Evolutionary conservation across 352 stramenopile species (phyloP), one percentile per base, ranked within the genome.

Genomic region (Globisporangium yorkense): DNA sequence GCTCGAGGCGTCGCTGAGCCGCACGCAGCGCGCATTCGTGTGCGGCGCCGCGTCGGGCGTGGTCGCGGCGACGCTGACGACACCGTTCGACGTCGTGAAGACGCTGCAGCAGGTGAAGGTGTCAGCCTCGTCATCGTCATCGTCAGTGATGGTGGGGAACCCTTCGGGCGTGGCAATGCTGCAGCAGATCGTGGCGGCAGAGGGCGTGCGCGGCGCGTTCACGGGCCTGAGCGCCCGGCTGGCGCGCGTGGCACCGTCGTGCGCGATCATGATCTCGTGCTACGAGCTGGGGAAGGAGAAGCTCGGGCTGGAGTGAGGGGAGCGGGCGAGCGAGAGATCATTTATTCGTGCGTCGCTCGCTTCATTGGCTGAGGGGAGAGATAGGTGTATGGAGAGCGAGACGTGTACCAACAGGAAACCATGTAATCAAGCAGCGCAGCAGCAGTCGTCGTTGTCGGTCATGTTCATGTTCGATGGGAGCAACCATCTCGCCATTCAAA

Each of bases 61-160:
- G 0, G 71, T 98, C 35, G 92, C 96, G 6, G 87, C 94, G 5
- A 87, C 81, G 9, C 62, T 92, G 24, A 98, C 95, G 39, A 98
- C 94, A 6, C 95, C 96, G 1, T 97, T 98, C 57, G 96, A 98
- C 70, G 91, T 98, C 46, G 84, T 98, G 46, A 99, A 99, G 71
- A 98, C 95, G 33, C 71, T 96, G 27, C 75, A 90, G 59, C 87
- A 96, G 61, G 83, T 96, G 29, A 67, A 75, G 33, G 70, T 74
- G 37, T 12, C 37, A 4, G 37, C 10, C 2, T 13, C 37, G 37
- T 43, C 58, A 12, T 44, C 52, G 3, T 63, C 62, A 13, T 63
- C 57, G 16, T 37, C 21, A 7, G 55, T 80, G 52, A 64, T 66
- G 47, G 24, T 16, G 65, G 67, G n/a, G 59, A 72, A 6, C 59